These are phyloP conservation scores for Brassica juncea DNA, from an alignment of 345 rosid species.

Conservation along the genomic window DNA sequence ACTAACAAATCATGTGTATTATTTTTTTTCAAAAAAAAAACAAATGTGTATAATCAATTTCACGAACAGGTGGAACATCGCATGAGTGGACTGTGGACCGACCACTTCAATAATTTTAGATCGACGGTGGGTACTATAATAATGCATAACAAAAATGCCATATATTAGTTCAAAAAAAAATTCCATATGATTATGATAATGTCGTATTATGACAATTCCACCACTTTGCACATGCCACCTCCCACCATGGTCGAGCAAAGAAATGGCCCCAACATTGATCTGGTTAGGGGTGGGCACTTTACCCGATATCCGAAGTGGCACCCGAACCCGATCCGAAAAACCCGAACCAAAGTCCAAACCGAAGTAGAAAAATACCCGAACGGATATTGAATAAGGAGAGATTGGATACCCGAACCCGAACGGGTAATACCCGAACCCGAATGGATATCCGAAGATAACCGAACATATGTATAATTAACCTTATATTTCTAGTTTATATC, in stretches of 20 bases:
- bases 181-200: neutral
- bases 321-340: too few relatives aligned
- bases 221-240: conserved; percentile 38
- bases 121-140: conserved; percentile 35
- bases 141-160: conserved; percentile 12
- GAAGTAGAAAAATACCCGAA: too few relatives aligned
- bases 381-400: too few relatives aligned
- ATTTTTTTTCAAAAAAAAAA: neutral
- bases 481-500: too few relatives aligned
- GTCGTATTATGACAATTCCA: conserved; percentile 35
- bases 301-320: too few relatives aligned
- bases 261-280: conserved; percentile 12
- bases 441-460: too few relatives aligned
- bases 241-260: conserved; percentile 22
- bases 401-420: too few relatives aligned
- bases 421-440: too few relatives aligned
- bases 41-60: conserved; percentile 24
- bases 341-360: too few relatives aligned
- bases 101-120: conserved; percentile 29
- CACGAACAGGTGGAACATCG: conserved; percentile 39
- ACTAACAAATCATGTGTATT: neutral
- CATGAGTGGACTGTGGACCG: conserved; percentile 34
- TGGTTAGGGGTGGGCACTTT: too few relatives aligned
- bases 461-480: too few relatives aligned
- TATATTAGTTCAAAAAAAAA: neutral